phyloP scores from a whole-genome alignment of 225 moss, liverwort and hornwort genomes.

The Bryoerythrophyllum caledonicum region DNA sequence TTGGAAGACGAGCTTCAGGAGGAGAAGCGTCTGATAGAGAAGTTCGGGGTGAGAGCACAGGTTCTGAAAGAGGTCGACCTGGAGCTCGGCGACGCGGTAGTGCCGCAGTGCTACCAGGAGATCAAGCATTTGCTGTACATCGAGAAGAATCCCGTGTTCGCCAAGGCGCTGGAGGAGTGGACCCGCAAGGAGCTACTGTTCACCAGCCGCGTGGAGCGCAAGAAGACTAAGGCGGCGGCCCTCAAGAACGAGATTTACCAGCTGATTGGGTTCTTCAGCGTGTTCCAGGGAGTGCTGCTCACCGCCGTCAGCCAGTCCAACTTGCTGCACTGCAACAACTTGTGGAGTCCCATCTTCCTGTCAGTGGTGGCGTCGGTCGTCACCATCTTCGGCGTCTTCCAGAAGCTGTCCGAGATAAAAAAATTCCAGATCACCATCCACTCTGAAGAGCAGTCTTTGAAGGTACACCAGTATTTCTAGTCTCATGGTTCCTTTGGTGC shows the following conservation, averaged over 20 bases:
- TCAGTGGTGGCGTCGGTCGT: neutral
- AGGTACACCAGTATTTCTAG: neutral
- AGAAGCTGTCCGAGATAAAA: neutral
- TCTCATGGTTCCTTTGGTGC: too few species aligned
- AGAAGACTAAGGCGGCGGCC: neutral
- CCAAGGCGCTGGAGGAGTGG: constrained; percentile 1
- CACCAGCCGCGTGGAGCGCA: neutral
- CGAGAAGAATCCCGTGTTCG: neutral
- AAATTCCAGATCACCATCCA: neutral
- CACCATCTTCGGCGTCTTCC: neutral
- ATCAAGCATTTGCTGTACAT: neutral
- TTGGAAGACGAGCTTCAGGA: too few species aligned
- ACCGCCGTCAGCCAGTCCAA: neutral
- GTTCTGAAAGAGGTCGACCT: too few species aligned
- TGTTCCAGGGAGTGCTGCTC: neutral
- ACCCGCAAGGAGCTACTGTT: neutral
- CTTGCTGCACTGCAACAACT: neutral
- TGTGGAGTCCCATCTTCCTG: neutral
- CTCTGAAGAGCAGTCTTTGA: neutral
- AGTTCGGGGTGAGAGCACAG: too few species aligned
- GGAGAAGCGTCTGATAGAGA: too few species aligned
- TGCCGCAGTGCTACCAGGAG: neutral
- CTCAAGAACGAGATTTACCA: constrained; percentile 13
- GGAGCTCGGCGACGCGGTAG: too few species aligned
- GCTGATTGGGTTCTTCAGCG: neutral